Percentiles rank a stretch among this genome's conserved stretches.
Conservation (phyloP, 345 rosid genomes). For the Eucalyptus dawsonii region DNA sequence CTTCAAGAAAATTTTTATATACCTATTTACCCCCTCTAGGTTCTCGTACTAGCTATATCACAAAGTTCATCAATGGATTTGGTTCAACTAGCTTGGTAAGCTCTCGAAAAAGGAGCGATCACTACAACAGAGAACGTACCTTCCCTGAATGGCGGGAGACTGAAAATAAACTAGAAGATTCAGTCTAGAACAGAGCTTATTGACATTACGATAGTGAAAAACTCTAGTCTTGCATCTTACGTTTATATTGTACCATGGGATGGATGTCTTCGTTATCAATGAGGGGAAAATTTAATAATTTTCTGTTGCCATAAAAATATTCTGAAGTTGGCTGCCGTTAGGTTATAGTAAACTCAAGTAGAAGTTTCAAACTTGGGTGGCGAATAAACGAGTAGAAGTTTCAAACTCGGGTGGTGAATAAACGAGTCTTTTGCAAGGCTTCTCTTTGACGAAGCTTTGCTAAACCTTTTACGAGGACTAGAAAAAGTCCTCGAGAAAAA, state of each 20-base stretch:
- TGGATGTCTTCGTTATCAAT: neutral
- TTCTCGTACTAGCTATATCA: too few relatives aligned
- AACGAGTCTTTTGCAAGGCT: neutral
- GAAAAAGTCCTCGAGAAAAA: neutral
- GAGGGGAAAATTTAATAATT: neutral
- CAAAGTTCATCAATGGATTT: neutral
- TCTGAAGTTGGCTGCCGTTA: neutral
- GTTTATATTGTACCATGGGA: neutral
- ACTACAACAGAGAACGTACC: neutral
- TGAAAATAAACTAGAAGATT: neutral
- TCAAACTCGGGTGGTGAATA: neutral
- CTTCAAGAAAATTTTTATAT: too few relatives aligned
- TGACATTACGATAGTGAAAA: neutral
- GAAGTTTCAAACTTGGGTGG: neutral
- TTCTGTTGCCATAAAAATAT: neutral
- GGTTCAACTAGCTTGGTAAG: neutral
- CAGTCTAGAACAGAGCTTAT: neutral
- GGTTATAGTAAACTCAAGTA: neutral
- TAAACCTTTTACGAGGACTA: neutral
- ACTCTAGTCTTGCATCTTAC: neutral
- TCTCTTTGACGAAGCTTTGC: neutral
- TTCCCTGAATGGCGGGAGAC: neutral
- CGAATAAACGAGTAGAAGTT: neutral
- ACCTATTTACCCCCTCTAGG: too few relatives aligned
- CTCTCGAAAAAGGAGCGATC: neutral